These are phyloP conservation scores for Boechera stricta DNA, from an alignment of 345 rosid species.

Conservation along the genomic window DNA sequence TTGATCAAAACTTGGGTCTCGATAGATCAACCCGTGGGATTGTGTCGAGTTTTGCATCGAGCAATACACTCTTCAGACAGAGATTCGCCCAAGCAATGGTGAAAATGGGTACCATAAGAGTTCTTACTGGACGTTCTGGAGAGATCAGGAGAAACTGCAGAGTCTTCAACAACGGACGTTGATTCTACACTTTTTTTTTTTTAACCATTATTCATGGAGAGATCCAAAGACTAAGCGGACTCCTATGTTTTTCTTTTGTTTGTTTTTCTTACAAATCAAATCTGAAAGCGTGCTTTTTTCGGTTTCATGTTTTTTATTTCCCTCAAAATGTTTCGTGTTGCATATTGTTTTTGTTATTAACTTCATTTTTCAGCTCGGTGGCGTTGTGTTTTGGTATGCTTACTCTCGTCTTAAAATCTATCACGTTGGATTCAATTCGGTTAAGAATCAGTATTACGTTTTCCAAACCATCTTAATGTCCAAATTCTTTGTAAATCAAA, in stretches of 20 bases:
- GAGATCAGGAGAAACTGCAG: slow-evolving; percentile 68
- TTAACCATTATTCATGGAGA: background rate
- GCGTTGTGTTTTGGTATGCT: background rate
- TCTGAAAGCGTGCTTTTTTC: slow-evolving; percentile 21
- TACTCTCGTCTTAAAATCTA: background rate
- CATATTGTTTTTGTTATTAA: background rate
- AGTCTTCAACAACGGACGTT: slow-evolving; percentile 50
- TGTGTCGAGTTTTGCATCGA: slow-evolving; percentile 52
- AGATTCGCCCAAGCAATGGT: slow-evolving; percentile 65
- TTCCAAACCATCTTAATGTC: background rate
- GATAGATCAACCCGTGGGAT: slow-evolving; percentile 49
- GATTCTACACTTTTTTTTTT: background rate
- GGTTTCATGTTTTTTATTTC: background rate
- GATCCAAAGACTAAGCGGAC: background rate
- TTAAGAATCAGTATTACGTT: background rate
- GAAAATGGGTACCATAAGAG: slow-evolving; percentile 60
- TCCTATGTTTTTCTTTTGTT: slow-evolving; percentile 1
- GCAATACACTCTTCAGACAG: slow-evolving; percentile 41
- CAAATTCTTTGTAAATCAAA: background rate
- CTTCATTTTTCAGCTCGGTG: background rate
- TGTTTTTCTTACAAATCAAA: background rate
- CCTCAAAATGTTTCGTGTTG: slow-evolving; percentile 6
- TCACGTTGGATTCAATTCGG: background rate
- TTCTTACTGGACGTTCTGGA: slow-evolving; percentile 64
- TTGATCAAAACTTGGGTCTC: slow-evolving; percentile 61